Percentiles rank a stretch among this genome's conserved stretches.
These are phyloP conservation scores for Amanita molliuscula DNA, from an alignment of 768 basidiomycete genomes.

Conservation along the genomic window DNA sequence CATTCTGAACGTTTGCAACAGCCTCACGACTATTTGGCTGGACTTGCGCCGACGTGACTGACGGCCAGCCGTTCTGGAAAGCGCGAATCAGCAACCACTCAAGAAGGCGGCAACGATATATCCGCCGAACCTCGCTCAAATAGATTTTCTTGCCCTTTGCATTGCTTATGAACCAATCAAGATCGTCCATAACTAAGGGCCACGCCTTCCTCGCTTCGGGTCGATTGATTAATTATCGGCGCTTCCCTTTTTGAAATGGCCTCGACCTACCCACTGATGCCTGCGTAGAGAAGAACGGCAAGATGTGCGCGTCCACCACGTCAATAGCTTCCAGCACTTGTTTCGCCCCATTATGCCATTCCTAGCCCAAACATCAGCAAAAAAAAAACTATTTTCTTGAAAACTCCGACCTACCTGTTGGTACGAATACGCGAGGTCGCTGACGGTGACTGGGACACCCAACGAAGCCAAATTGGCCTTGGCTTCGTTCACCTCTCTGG, in stretches of 20 bases:
- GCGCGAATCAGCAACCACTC: neutral
- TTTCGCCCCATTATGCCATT: constrained; percentile 38
- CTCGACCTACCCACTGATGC: constrained; percentile 41
- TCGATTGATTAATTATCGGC: neutral
- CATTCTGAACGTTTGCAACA: constrained; percentile 50
- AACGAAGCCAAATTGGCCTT: constrained; percentile 40
- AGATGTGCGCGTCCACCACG: constrained; percentile 57
- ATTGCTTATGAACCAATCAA: constrained; percentile 59
- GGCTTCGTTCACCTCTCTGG: constrained; percentile 36
- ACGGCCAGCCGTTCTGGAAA: constrained; percentile 70
- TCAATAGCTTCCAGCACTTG: constrained; percentile 51
- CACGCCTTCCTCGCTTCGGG: constrained; percentile 44
- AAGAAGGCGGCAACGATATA: neutral
- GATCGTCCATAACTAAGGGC: constrained; percentile 47
- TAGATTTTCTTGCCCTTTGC: constrained; percentile 67
- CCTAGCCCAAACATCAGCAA: constrained; percentile 12
- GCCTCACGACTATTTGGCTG: constrained; percentile 56
- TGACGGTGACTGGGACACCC: constrained; percentile 60
- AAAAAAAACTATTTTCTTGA: neutral
- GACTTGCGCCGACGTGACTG: constrained; percentile 46
- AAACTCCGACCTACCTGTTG: constrained; percentile 20
- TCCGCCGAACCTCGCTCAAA: constrained; percentile 44
- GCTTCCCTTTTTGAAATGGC: neutral
- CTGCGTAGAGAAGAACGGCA: constrained; percentile 53
- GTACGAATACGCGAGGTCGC: constrained; percentile 55